Conservation (phyloP, 2,329 filamentous ascomycete genomes). For the Alternaria triticina region DNA sequence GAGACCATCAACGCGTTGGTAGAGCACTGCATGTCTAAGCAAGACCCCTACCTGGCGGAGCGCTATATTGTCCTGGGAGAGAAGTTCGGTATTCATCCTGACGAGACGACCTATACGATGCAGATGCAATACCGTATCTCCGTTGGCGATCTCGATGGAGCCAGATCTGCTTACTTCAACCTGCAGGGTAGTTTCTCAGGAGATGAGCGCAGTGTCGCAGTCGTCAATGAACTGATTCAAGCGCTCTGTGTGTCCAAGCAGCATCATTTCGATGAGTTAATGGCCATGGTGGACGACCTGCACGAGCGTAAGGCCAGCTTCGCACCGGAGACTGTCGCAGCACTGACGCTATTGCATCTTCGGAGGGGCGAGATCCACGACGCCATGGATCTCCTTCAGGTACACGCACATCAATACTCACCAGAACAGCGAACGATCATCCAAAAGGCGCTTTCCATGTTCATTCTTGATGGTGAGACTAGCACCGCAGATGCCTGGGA, state of each 20-base stretch:
- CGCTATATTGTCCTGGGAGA: slow-evolving; percentile 72
- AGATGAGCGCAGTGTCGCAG: slow-evolving; percentile 64
- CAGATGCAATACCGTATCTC: slow-evolving; percentile 79
- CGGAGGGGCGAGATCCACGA: slow-evolving; percentile 78
- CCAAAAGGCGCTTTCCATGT: slow-evolving; percentile 69
- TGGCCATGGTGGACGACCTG: slow-evolving; percentile 74
- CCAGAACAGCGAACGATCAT: slow-evolving; percentile 72
- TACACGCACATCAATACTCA: slow-evolving; percentile 74
- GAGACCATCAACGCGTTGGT: slow-evolving; percentile 79
- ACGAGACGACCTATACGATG: slow-evolving; percentile 74
- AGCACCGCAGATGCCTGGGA: slow-evolving; percentile 70
- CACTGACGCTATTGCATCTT: slow-evolving; percentile 76
- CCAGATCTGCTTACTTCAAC: slow-evolving; percentile 68
- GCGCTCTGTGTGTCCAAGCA: slow-evolving; percentile 67
- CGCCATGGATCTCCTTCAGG: slow-evolving; percentile 80
- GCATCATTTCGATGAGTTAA: slow-evolving; percentile 73
- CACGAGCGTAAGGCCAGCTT: slow-evolving; percentile 73
- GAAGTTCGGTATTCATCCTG: slow-evolving; percentile 69
- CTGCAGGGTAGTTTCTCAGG: slow-evolving; percentile 64
- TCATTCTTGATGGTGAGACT: slow-evolving; percentile 70
- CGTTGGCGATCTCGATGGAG: slow-evolving; percentile 73
- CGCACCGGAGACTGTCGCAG: slow-evolving; percentile 75
- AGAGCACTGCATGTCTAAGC: slow-evolving; percentile 70
- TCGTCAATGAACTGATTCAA: slow-evolving; percentile 75
- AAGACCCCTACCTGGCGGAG: slow-evolving; percentile 75